Base-by-base conservation (phyloP, 2,329 filamentous ascomycete genomes). In the Xylaria sp. region DNA sequence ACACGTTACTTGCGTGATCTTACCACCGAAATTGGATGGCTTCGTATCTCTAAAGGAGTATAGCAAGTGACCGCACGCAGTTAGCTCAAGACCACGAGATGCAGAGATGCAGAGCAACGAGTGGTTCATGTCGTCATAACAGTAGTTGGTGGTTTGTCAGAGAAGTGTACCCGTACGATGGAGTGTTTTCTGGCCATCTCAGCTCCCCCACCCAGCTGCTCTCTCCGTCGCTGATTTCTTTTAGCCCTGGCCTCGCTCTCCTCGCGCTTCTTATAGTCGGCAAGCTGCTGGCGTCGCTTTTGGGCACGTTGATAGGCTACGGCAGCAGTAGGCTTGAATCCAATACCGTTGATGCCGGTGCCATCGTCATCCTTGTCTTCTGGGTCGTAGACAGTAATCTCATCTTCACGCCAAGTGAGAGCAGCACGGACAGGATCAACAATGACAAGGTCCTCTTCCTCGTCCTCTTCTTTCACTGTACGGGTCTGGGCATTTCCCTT, bases 331-430 rank as follows among this genome's bases (percentile, higher is more conserved):
- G 89, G 89, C 72, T 84, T 87, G 79, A 91, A 91, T 0, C 89
- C 89, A 67, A 91, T 87, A 5, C 89, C 89, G 75, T 91, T 90
- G 74, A 91, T 87, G 25, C 89, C 89, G 3, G 85, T 87, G 59
- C 89, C 89, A 74, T 91, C 89, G 73, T 91, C 89, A 70, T 91
- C 89, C 69, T 86, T 83, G 74, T 91, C 89, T 46, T 88, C 82
- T 0, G 88, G 86, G 72, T 90, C 86, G 76, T 90, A 89, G 32
- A 90, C 83, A 1, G 89, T 91, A 68, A 91, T 91, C 75, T 91
- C 89, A 72, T 90, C 86, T 70, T 90, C 87, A 73, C 88, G 88
- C 89, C 89, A 91, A 1, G 89, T 91, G 60, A 90, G 80, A 2
- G 87, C 84, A 7, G 88, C 87, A 41, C 87, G 83, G 10, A 89